These are phyloP conservation scores for Lactarius vividus DNA, from an alignment of 768 basidiomycete species.

Conservation along the genomic window DNA sequence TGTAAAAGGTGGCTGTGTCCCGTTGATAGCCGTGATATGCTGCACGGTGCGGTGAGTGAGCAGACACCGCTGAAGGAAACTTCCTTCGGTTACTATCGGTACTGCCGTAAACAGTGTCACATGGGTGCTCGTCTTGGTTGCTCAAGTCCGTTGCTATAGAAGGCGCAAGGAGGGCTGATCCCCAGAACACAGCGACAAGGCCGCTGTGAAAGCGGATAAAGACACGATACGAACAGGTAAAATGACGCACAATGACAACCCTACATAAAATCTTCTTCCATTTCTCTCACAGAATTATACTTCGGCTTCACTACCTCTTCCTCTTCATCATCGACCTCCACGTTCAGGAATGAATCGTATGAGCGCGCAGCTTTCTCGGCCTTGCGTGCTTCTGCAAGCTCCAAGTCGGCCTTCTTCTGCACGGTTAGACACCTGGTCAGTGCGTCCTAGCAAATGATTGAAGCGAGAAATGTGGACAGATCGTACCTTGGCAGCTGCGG, in stretches of 20 bases:
- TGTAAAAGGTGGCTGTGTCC: neutral
- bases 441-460: neutral
- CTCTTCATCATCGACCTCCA: constrained; percentile 53
- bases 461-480: too few species aligned
- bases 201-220: neutral
- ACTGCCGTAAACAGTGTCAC: neutral
- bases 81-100: neutral
- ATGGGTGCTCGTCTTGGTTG: neutral
- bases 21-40: neutral
- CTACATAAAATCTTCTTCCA: constrained; percentile 90
- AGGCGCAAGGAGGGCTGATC: neutral
- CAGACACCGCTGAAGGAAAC: neutral
- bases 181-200: neutral
- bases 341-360: constrained; percentile 78
- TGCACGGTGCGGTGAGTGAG: neutral
- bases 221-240: neutral
- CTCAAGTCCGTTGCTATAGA: neutral
- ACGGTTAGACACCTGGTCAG: neutral
- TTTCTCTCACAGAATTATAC: constrained; percentile 62
- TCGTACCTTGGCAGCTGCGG: constrained; percentile 65
- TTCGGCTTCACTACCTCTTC: constrained; percentile 42
- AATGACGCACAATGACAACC: neutral
- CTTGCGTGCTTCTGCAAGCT: constrained; percentile 71
- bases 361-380: constrained; percentile 86
- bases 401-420: constrained; percentile 77